Base-by-base conservation (phyloP, 1,284 basidiomycete genomes). In the Cystobasidium pallidum region DNA sequence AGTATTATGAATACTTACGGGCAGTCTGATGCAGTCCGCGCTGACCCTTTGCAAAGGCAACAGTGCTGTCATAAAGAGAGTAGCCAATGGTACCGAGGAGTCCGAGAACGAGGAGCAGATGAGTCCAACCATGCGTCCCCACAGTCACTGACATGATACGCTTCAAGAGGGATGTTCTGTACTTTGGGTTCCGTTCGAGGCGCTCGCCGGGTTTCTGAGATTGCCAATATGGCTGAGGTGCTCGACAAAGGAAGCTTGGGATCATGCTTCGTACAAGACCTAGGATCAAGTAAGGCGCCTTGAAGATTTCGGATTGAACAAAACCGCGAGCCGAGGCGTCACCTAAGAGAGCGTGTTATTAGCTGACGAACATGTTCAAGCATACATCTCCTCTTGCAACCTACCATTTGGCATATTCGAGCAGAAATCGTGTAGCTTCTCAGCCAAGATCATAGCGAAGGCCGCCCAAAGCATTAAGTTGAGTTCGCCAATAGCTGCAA, bases 271-370 rank as follows among this genome's bases (percentile, higher is more conserved):
- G 76, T 3, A 77, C 36, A 41, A 78, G 67, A n/a, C 76, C 77
- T 28, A 78, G 57, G 8, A 73, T 70, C 28, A 76, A 65, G 70
- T 78, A 78, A 8, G 77, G 76, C 6, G 76, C 76, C 55, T 75
- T 75, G 59, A 76, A 78, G 73, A 76, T 72, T 74, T 75, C 75
- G 10, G 75, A 63, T 51, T 76, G 77, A n/a, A 77, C 49, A 2
- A 72, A 62, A 36, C 76, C 75, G 11, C 77, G 73, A 4, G 76
- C 73, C 3, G 74, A 75, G 0, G 73, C 72, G 3, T 66, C 70
- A 4, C 74, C 74, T 2, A 73, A 74, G 26, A 72, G 67, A 61
- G 59, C 66, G 66, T 75, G 21, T 65, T 47, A 11, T 39, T 17
- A 17, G 6, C 45, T 34, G 13, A 45, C 17, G 28, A 41, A 41